Base-by-base conservation (phyloP, 331 rosid species). In the Malus hybrid region DNA sequence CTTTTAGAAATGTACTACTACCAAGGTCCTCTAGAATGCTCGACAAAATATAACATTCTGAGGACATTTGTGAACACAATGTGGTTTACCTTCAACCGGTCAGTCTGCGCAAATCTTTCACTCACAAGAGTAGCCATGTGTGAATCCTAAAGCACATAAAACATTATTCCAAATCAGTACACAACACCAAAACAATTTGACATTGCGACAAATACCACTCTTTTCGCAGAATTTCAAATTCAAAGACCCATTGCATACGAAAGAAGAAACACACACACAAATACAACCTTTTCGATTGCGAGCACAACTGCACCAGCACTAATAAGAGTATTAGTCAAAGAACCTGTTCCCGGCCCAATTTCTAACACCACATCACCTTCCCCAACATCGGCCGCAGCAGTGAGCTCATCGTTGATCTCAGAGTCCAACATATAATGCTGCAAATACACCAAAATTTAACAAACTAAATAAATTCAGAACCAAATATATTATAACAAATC, bases 261-360 rank as follows among this genome's bases (percentile, higher is more conserved):
- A 55, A 71, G 15, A 6, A 31, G 20, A 16, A 11, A 34, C 18
- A 10, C 46, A 20, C 1, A 71, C 31, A 71, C 36, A 48, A 15
- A 69, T 10, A 76, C 19, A 80, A 94, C 98, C 98, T 91, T 94
- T 83, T 94, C 96, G 71, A 94, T 85, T 7, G 93, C 98, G 16
- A 94, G 93, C 69, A 94, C 95, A 59, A 82, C 70, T 0, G 97
- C 98, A 12, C 95, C 98, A 2, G 93, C 84, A 12, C 76, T 76
- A 18, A 94, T 56, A 39, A 94, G 96, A 80, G 86, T 83, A 69
- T 85, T 76, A 7, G 99, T 91, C 89, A 92, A 89, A 78, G 97
- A 94, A 67, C 97, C 97, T 2, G 97, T 90, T 84, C 99, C 99
- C 1, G 99, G 97, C 62, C 97, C 96, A 85, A 94, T 94, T 83